Conservation (phyloP, 306 rosid genomes). For the Quercus cerris region DNA sequence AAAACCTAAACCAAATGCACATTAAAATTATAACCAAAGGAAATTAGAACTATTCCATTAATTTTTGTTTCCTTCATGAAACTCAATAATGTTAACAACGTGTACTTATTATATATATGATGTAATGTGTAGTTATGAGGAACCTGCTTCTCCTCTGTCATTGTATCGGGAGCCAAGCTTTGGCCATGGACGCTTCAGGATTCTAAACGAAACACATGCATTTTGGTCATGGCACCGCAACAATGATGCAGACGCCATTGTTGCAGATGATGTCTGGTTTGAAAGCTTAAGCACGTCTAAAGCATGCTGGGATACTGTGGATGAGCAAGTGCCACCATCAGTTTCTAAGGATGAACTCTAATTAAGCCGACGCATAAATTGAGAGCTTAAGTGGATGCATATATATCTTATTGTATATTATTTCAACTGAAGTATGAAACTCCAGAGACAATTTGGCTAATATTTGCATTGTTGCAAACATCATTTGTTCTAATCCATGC, state of each 20-base stretch:
- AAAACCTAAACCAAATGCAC: too few species aligned
- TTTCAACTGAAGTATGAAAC: too few species aligned
- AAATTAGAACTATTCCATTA: too few species aligned
- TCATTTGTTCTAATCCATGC: too few species aligned
- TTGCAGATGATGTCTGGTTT: slow-evolving; percentile 56
- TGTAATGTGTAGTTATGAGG: slow-evolving; percentile 34
- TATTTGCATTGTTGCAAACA: too few species aligned
- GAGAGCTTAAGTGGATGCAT: too few species aligned
- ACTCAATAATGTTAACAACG: background rate
- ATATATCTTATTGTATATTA: too few species aligned
- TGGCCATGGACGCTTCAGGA: slow-evolving; percentile 70
- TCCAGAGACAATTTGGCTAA: too few species aligned
- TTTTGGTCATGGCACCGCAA: slow-evolving; percentile 86
- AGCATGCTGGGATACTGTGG: slow-evolving; percentile 7
- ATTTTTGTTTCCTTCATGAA: background rate
- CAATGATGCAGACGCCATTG: slow-evolving; percentile 44
- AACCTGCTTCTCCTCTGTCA: slow-evolving; percentile 48
- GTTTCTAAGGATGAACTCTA: slow-evolving; percentile 27
- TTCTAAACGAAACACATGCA: slow-evolving; percentile 63
- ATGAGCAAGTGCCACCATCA: background rate
- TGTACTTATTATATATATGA: background rate
- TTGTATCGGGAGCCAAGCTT: slow-evolving; percentile 70
- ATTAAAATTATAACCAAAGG: too few species aligned
- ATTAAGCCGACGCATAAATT: background rate
- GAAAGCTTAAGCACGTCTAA: slow-evolving; percentile 34